A percentile compares a stretch with the other conserved stretches of the same genome.
phyloP scores from a whole-genome alignment of 352 stramenopile species.

The Pythium phragmiticola region DNA sequence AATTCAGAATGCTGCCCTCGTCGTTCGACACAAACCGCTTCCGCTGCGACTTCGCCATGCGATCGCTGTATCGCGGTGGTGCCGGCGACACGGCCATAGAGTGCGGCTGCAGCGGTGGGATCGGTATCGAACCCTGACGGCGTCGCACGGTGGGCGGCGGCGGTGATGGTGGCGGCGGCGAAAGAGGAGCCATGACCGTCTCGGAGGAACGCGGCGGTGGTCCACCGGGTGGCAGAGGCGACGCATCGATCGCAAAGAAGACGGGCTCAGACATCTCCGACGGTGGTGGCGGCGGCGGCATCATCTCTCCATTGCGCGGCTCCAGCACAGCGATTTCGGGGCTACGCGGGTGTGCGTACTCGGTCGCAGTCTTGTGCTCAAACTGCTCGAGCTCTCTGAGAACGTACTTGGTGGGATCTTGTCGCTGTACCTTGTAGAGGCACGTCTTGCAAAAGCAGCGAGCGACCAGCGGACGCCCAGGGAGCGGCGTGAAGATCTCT shows the following conservation, averaged over 20 bases:
- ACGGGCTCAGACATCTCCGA: constrained; percentile 9
- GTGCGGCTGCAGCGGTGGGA: neutral
- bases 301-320: constrained; percentile 9
- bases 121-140: constrained; percentile 20
- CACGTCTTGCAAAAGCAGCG: constrained; percentile 67
- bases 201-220: neutral
- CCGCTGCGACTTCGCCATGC: neutral
- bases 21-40: constrained; percentile 16
- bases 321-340: constrained; percentile 21
- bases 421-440: constrained; percentile 44
- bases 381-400: constrained; percentile 39
- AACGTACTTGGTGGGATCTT: constrained; percentile 52
- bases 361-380: constrained; percentile 21
- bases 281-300: constrained; percentile 13
- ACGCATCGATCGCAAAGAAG: constrained; percentile 26
- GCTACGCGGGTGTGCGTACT: constrained; percentile 14
- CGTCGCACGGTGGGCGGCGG: neutral
- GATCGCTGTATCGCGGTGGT: neutral
- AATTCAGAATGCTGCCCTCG: constrained; percentile 16
- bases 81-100: neutral
- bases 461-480: constrained; percentile 20
- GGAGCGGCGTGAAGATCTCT: constrained; percentile 40
- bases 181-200: neutral
- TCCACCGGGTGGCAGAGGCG: neutral
- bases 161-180: neutral